These are phyloP conservation scores for Pleurotus tuber-regium DNA, from an alignment of 768 basidiomycete species.

Conservation along the genomic window DNA sequence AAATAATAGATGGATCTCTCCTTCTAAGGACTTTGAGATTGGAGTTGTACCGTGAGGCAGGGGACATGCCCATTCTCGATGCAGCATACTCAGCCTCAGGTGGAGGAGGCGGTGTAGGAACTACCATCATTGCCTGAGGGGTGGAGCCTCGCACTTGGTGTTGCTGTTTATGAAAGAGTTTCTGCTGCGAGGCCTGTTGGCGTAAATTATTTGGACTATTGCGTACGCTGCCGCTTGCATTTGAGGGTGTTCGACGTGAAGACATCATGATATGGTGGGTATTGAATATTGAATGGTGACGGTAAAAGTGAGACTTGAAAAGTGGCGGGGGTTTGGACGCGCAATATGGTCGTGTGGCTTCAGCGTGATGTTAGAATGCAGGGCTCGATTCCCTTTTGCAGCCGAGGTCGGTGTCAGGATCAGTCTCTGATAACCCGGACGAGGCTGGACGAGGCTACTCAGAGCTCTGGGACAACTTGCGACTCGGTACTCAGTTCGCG, in stretches of 20 bases:
- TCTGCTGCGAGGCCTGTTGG: too few relatives aligned
- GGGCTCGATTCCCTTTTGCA: too few relatives aligned
- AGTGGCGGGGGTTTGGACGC: neutral
- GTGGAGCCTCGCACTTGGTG: too few relatives aligned
- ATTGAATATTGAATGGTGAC: too few relatives aligned
- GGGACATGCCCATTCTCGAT: slow-evolving; percentile 51
- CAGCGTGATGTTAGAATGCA: neutral
- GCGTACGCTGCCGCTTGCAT: slow-evolving; percentile 4
- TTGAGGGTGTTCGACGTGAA: slow-evolving; percentile 6
- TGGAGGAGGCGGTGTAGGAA: neutral
- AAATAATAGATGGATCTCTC: slow-evolving; percentile 74
- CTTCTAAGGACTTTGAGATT: slow-evolving; percentile 81
- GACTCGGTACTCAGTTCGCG: too few relatives aligned
- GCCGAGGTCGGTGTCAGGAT: too few relatives aligned
- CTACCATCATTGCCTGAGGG: too few relatives aligned
- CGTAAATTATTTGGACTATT: slow-evolving; percentile 1
- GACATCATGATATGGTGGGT: neutral
- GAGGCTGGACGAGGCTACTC: too few relatives aligned
- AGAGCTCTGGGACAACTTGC: too few relatives aligned
- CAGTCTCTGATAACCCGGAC: too few relatives aligned
- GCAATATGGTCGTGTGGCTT: slow-evolving; percentile 1
- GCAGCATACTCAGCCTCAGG: neutral
- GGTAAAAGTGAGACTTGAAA: neutral
- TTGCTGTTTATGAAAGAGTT: too few relatives aligned
- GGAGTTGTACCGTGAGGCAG: slow-evolving; percentile 63